These are phyloP conservation scores for Arthroderma uncinatum DNA, from an alignment of 2,329 filamentous ascomycete species.

Conservation along the genomic window DNA sequence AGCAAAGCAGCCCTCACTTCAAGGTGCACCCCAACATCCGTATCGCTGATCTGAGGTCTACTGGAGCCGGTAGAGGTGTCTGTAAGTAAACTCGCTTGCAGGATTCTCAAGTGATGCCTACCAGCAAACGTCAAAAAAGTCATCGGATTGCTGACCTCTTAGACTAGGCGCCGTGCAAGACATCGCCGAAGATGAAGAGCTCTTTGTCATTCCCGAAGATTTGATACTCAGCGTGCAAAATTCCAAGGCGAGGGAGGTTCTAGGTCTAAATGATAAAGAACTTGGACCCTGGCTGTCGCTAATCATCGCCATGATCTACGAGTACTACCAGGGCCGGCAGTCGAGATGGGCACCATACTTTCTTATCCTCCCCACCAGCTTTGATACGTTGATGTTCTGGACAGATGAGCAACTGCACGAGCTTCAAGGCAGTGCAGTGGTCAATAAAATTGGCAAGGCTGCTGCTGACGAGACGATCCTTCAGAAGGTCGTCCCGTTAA, in stretches of 20 bases:
- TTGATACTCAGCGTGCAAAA: constrained; percentile 62
- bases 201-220: constrained; percentile 67
- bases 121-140: neutral
- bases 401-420: constrained; percentile 54
- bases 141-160: constrained; percentile 14
- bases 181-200: constrained; percentile 60
- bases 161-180: constrained; percentile 55
- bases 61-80: constrained; percentile 50
- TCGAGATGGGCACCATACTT: constrained; percentile 74
- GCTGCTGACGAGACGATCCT: constrained; percentile 61
- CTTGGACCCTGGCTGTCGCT: constrained; percentile 45
- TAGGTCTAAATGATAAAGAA: constrained; percentile 44
- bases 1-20: constrained; percentile 36
- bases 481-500: constrained; percentile 44
- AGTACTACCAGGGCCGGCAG: constrained; percentile 46
- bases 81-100: constrained; percentile 38
- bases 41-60: constrained; percentile 46
- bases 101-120: neutral
- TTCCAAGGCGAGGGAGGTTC: constrained; percentile 51
- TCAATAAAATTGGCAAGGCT: constrained; percentile 62
- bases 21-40: constrained; percentile 47
- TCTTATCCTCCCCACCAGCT: constrained; percentile 56
- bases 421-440: constrained; percentile 67
- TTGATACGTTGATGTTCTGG: constrained; percentile 92
- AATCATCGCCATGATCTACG: constrained; percentile 73